These are phyloP conservation scores for Fusarium duplospermum DNA, from an alignment of 2,329 filamentous ascomycete species.

Conservation along the genomic window DNA sequence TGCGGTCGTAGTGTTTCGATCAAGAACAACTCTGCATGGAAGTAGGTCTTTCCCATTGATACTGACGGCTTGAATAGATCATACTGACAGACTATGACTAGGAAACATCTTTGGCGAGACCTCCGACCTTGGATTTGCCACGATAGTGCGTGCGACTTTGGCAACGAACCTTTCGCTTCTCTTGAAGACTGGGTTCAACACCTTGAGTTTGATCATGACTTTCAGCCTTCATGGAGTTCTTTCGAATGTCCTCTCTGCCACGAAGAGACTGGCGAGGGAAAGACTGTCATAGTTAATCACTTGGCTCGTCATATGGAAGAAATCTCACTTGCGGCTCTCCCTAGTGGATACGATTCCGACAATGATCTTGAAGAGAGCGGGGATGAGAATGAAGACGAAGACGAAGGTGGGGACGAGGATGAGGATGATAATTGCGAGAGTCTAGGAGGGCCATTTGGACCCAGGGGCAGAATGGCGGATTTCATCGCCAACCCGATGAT, in stretches of 20 bases:
- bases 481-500: no score
- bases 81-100: accelerated
- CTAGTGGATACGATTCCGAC: background rate
- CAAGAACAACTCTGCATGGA: background rate
- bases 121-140: background rate
- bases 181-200: background rate
- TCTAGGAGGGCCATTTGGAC: no score
- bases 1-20: background rate
- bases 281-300: background rate
- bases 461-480: no score
- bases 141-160: background rate
- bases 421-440: no score
- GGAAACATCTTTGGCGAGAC: background rate
- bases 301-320: background rate
- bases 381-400: background rate
- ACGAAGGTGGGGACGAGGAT: no score
- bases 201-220: background rate
- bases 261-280: background rate
- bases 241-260: background rate
- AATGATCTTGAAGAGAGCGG: background rate
- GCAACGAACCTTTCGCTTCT: background rate
- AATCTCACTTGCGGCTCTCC: background rate
- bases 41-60: background rate
- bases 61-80: background rate
- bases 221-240: background rate